Base-by-base conservation (phyloP, 768 basidiomycete genomes). In the Albatrellus ellisii region DNA sequence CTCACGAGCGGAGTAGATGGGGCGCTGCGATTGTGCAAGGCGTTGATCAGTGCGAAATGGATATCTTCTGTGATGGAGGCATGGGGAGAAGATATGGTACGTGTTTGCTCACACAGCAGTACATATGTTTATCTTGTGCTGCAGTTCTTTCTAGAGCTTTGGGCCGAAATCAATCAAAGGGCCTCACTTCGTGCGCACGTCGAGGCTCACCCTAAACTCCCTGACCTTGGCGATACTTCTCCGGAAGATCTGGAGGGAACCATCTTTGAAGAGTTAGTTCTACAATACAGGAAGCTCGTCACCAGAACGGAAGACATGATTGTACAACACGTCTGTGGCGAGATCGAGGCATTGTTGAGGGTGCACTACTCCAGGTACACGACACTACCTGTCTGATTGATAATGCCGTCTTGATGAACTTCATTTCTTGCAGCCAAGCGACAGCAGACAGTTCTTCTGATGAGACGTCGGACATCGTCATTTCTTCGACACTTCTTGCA, bases 131-230 rank as follows among this genome's bases (percentile, higher is more conserved):
- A 31, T 32, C 36, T 41, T 24, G 22, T 21, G 20, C 15, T 31
- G 21, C 53, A 95, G 91, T 91, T 90, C 62, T 97, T 94, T 66
- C 64, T 99, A 12, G 87, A 95, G 57, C 60, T 99, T 25, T 90
- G 83, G 81, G 62, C 73, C 10, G 86, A 88, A 52, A 85, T 91
- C 50, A 75, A 73, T 47, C 70, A 62, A 31, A 68, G 71, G 25
- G 65, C 72, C 4, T 63, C 67, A 20, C 63, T 88, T 10, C 77
- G 79, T 17, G 61, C 65, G n/a, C 66, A 65, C 45, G 72, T 69
- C 7, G 61, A 69, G 46, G 62, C 60, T 10, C 69, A 66, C 25
- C 48, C 68, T 4, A 66, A 73, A 4, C 56, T 83, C 24, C 77
- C 81, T 1, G 61, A 66, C 46, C 65, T 64, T 3, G 55, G 58